These are phyloP conservation scores for Saposhnikovia divaricata DNA, from an alignment of 129 eudicot species.

Conservation along the genomic window DNA sequence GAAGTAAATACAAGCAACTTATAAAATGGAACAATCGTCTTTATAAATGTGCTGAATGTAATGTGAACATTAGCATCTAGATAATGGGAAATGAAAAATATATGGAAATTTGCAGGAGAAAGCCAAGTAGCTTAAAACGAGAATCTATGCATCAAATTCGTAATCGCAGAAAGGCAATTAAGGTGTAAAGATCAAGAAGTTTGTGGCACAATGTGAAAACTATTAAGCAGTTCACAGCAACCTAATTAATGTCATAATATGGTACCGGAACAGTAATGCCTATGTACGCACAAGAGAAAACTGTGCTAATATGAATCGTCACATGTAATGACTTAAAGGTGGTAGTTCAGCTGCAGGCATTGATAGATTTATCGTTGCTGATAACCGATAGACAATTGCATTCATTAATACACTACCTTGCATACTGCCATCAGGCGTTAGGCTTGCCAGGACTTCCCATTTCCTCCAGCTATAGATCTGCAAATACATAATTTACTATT, in stretches of 20 bases:
- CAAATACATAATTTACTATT: conserved; percentile 6
- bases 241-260: too few species aligned
- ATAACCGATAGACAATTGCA: not conserved
- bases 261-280: too few species aligned
- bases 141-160: not conserved
- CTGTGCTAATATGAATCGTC: not conserved
- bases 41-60: not conserved
- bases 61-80: not conserved
- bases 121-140: not conserved
- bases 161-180: not conserved
- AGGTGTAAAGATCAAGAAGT: not conserved
- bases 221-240: not conserved
- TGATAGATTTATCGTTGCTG: too few species aligned
- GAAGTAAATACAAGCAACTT: not conserved
- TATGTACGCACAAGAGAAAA: too few species aligned
- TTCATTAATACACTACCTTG: conserved; percentile 35
- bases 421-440: conserved; percentile 41
- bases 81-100: not conserved
- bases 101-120: not conserved
- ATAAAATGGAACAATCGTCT: not conserved
- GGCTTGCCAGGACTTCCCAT: conserved; percentile 76
- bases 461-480: conserved; percentile 99
- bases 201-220: not conserved
- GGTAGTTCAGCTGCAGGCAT: not conserved
- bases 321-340: not conserved